phyloP scores from a whole-genome alignment of 1,284 basidiomycete species.

The Ceratobasidium sp. region DNA sequence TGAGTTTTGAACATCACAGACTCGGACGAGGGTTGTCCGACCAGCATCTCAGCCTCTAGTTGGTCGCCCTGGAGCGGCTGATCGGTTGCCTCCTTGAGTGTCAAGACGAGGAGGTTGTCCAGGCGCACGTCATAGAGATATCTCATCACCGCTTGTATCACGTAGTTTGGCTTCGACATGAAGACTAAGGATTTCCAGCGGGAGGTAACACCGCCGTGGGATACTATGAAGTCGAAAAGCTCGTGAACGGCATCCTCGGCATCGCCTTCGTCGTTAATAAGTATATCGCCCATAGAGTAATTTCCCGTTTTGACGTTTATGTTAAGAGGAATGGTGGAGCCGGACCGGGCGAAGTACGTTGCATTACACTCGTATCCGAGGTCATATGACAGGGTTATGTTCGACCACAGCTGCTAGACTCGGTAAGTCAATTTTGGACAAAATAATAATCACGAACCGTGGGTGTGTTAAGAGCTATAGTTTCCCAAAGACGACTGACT shows the following conservation, averaged over 20 bases:
- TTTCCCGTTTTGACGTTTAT: neutral
- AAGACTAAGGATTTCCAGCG: neutral
- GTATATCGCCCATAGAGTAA: neutral
- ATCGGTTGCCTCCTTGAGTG: neutral
- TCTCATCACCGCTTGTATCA: constrained; percentile 4
- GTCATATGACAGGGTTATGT: neutral
- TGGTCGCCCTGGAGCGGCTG: neutral
- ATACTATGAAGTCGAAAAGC: neutral
- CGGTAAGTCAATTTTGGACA: neutral
- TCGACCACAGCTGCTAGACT: neutral
- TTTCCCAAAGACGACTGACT: constrained; percentile 8
- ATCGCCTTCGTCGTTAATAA: neutral
- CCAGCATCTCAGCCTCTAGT: neutral
- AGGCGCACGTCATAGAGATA: neutral
- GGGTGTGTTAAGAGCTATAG: neutral
- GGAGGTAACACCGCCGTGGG: neutral
- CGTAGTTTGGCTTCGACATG: neutral
- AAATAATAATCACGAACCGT: neutral
- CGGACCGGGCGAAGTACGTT: neutral
- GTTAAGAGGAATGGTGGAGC: neutral
- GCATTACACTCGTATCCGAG: neutral
- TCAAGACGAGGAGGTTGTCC: neutral
- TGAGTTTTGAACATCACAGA: neutral
- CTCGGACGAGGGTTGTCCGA: neutral
- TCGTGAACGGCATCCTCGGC: too few species aligned